phyloP scores from a whole-genome alignment of 2,329 filamentous ascomycete genomes.

The Aspergillus chevalieri region DNA sequence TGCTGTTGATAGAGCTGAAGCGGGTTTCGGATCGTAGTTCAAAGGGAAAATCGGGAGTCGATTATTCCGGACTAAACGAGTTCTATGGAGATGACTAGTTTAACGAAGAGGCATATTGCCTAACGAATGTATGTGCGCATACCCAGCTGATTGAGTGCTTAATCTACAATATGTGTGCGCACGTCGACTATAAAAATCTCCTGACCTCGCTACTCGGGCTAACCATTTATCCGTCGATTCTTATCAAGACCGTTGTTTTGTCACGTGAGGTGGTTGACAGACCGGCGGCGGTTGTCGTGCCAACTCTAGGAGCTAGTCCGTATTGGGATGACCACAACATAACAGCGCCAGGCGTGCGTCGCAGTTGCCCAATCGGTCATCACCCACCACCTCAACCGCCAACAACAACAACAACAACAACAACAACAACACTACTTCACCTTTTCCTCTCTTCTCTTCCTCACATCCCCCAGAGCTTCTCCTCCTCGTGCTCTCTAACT shows the following conservation, averaged over 20 bases:
- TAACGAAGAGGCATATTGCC: too few relatives aligned
- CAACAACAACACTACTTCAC: slow-evolving; percentile 14
- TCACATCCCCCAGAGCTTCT: slow-evolving; percentile 5
- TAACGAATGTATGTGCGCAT: too few relatives aligned
- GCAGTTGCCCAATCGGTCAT: slow-evolving; percentile 27
- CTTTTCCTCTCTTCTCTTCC: slow-evolving; percentile 12
- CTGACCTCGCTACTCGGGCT: too few relatives aligned
- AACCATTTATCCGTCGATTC: too few relatives aligned
- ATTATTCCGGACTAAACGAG: too few relatives aligned
- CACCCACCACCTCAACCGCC: slow-evolving; percentile 19
- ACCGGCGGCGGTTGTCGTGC: slow-evolving; percentile 31
- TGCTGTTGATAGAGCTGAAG: too few relatives aligned
- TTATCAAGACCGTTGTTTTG: not conserved
- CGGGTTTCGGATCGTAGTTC: too few relatives aligned
- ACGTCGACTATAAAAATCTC: too few relatives aligned
- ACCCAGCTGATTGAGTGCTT: too few relatives aligned
- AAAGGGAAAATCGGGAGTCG: too few relatives aligned
- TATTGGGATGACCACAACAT: slow-evolving; percentile 31
- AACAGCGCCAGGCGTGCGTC: slow-evolving; percentile 33
- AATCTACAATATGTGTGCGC: too few relatives aligned
- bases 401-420: slow-evolving; percentile 17
- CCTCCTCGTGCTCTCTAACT: slow-evolving; percentile 4
- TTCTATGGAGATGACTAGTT: too few relatives aligned
- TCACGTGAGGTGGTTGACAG: slow-evolving; percentile 10
- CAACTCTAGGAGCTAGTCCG: slow-evolving; percentile 32